phyloP scores from a whole-genome alignment of 176 grass and related monocot species.

The Dendrocalamus sinicus region DNA sequence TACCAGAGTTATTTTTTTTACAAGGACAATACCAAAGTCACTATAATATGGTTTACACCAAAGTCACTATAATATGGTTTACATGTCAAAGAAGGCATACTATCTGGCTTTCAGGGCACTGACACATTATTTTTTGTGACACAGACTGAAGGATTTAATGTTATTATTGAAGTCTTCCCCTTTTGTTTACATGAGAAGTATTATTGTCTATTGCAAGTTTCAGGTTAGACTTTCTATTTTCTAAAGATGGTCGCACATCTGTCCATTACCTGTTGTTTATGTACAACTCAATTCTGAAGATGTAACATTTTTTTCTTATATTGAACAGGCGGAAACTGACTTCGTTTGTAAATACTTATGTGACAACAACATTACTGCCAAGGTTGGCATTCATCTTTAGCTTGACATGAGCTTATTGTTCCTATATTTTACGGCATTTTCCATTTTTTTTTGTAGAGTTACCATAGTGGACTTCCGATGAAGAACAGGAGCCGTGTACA shows the following conservation, averaged over 20 bases:
- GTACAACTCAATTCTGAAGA: slow-evolving; percentile 11
- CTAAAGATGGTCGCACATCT: slow-evolving; percentile 36
- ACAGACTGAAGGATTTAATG: slow-evolving; percentile 88
- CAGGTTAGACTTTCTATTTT: slow-evolving; percentile 68
- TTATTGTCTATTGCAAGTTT: slow-evolving; percentile 98
- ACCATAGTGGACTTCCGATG: slow-evolving; percentile 88
- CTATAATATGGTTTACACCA: slow-evolving; percentile 13
- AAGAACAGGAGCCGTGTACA: slow-evolving; percentile 79
- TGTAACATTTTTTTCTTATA: slow-evolving; percentile 44
- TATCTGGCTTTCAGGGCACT: slow-evolving; percentile 10
- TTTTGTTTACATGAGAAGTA: slow-evolving; percentile 82
- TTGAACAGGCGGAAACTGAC: slow-evolving; percentile 79
- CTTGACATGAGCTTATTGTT: slow-evolving; percentile 22
- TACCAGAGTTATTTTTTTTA: background rate
- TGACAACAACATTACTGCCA: slow-evolving; percentile 78
- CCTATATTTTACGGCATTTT: slow-evolving; percentile 28
- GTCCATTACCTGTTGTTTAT: background rate
- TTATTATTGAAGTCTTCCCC: slow-evolving; percentile 75
- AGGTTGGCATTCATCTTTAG: slow-evolving; percentile 62
- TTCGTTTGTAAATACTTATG: slow-evolving; percentile 82
- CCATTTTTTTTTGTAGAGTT: slow-evolving; percentile 58
- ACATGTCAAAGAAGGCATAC: slow-evolving; percentile 23
- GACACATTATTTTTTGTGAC: slow-evolving; percentile 13
- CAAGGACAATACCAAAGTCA: background rate
- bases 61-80: slow-evolving; percentile 21